Evolutionary conservation across 345 rosid genomes (phyloP), one percentile per base, ranked within the genome.

Genomic region (Anastatica hierochuntica): DNA sequence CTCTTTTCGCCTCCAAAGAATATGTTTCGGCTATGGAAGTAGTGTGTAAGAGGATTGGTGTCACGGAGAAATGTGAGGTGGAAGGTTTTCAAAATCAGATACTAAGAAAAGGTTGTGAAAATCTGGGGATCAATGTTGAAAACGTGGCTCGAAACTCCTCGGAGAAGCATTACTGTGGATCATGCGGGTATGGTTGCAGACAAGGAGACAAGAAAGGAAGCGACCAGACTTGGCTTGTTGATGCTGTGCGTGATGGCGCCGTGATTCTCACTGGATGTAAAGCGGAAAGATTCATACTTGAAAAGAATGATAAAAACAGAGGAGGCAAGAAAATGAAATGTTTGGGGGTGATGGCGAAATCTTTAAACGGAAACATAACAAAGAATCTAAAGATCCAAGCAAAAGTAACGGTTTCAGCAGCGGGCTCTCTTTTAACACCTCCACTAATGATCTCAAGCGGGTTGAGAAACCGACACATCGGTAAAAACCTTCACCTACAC

Each of bases 161-260:
- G 0, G 79, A 81, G 58, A 60, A 38, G 7, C 98, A 92, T 73
- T 84, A 73, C 18, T 92, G 96, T 12, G 95, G 98, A 26, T 78
- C 82, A 6, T 92, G 98, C 29, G 78, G 92, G 29, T 73, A 77
- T 51, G 98, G 98, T 9, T 87, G 98, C 33, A 75, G 53, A 58
- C 69, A 49, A 34, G 96, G 96, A 38, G 98, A 92, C 40, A 92
- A 92, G 64, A 78, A 60, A 57, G 96, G 98, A 51, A 80, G 88
- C 3, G 89, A 92, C 35, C 37, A 39, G 4, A 84, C 94, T 7
- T 92, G 98, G 98, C 71, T 92, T 23, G 84, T 87, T 0, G 94
- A 87, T 51, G 95, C 98, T 0, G 81, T 84, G 39, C 52, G 60
- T 7, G 66, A 74, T 2, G 86, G 85, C 1, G 79, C 96, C 4